Conservation (phyloP, 2,329 filamentous ascomycete species). For the Fusarium nelsonii region DNA sequence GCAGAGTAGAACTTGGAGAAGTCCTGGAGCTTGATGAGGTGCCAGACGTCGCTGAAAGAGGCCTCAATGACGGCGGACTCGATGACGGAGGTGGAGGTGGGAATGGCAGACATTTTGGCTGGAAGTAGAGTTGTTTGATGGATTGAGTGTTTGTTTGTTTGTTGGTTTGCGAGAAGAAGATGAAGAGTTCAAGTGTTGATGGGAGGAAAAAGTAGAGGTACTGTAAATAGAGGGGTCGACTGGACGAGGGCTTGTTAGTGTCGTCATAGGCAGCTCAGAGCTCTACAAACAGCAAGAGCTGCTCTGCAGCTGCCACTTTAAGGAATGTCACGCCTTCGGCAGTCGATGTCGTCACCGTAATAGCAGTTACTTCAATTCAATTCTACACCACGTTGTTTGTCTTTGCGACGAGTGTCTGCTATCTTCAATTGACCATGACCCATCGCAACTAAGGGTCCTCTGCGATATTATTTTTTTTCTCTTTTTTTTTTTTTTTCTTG, state of each 20-base stretch:
- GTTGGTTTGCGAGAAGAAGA: not conserved
- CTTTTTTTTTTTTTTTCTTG: constrained; percentile 9
- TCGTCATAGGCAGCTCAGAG: constrained; percentile 32
- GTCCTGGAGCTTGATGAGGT: constrained; percentile 78
- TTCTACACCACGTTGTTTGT: not conserved
- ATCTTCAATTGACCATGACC: not conserved
- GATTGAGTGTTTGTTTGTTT: not conserved
- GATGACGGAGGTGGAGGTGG: constrained; percentile 74
- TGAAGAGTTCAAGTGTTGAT: constrained; percentile 5
- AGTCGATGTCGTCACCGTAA: constrained; percentile 30
- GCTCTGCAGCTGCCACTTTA: constrained; percentile 9
- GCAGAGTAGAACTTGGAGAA: constrained; percentile 76
- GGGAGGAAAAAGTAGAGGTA: constrained; percentile 18
- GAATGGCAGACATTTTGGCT: constrained; percentile 59
- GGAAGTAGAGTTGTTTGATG: not conserved
- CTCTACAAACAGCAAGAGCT: constrained; percentile 25
- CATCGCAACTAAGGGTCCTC: not conserved
- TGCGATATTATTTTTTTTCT: not conserved
- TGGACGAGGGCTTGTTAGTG: constrained; percentile 14
- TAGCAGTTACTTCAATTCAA: not conserved
- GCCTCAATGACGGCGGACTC: constrained; percentile 77
- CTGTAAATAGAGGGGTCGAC: constrained; percentile 31
- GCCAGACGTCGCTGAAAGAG: constrained; percentile 75
- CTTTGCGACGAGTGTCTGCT: not conserved
- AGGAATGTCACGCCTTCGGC: constrained; percentile 20